Base-by-base conservation (phyloP, 1,139 yeast species). In the Hyphopichia pseudoburtonii region DNA sequence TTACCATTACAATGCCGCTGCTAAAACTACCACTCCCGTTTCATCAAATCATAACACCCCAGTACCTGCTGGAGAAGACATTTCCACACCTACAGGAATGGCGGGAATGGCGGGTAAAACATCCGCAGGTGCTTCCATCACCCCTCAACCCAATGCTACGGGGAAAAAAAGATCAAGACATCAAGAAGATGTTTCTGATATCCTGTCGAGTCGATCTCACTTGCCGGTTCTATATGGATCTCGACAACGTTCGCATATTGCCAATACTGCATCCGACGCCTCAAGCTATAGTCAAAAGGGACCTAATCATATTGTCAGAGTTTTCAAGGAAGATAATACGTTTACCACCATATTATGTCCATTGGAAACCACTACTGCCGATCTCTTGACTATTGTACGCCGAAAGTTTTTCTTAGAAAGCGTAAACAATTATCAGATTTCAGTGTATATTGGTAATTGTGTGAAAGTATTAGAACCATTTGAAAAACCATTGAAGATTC, bases 321-420 rank as follows among this genome's bases (percentile, higher is more conserved):
- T 87, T 2, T 86, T 84, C 59, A 76, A 84, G 40, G 85, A 80
- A 38, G 95, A 87, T 54, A 86, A 86, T 46, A 85, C 95, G 0
- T 87, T 87, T 54, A 82, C 92, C 1, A 87, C 96, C 0, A 69
- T 87, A 5, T 73, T 86, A 19, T 82, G 88, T 51, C 79, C 95
- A 0, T 63, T 82, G 33, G 87, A 84, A 40, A 84, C 90, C 2
- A 80, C 95, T 0, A 88, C 90, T 0, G 73, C 81, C 5, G 95
- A 88, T 36, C 66, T 92, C 39, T 67, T 90, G 37, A 73, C 77
- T 29, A 75, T 76, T 45, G 73, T 85, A 32, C 84, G 85, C 52
- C 76, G 82, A 54, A 86, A 92, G 66, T 86, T 89, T 54, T 86
- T 88, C 49, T 61, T 87, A 30, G 80, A 78, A 39, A 79, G 84